Evolutionary conservation across 148 eudicot species (phyloP), one percentile per base, ranked within the genome.

Genomic region (Bassia scoparia): DNA sequence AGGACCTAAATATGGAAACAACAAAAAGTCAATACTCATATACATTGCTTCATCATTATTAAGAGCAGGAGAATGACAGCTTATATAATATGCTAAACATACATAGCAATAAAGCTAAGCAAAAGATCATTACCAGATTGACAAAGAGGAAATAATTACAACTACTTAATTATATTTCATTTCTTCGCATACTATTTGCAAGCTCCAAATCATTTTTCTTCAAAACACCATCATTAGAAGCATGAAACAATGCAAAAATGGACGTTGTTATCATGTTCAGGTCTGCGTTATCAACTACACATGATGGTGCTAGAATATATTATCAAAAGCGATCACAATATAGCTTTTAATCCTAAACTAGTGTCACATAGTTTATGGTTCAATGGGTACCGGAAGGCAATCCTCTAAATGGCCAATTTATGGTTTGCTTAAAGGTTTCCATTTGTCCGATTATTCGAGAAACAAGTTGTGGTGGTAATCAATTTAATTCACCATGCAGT

Each of bases 1-100:
- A 95, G 97, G 72, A 95, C 97, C 98, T 94, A 83, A 44, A 58
- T 56, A 83, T 72, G 67, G 74, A 84, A 70, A 62, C 56, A 66
- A 23, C 54, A 55, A 23, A 38, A 49, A 9, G 31, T 74, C 38
- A 75, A 70, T 71, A 60, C n/a, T 43, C 21, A 70, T 17, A 37
- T 21, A 23, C 18, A 21, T 64, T 49, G 24, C 12, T 0, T 34
- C 33, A n/a, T 13, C 26, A 71, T 30, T 31, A 41, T 14, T 54
- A 54, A 66, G 35, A 13, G 31, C 68, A 54, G 17, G 46, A 8
- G 35, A 11, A 30, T 0, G 34, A 34, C 33, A 73, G 8, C n/a
- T n/a, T 12, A 43, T 38, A 72, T 26, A 44, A 20, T 26, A 41
- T 37, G 18, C 29, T 21, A 27, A 26, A 33, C 7, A 2, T 26